Percentiles rank a stretch among this genome's conserved stretches.
These are phyloP conservation scores for Erythrobasidium hasegawianum DNA, from an alignment of 1,284 basidiomycete species.

Conservation along the genomic window DNA sequence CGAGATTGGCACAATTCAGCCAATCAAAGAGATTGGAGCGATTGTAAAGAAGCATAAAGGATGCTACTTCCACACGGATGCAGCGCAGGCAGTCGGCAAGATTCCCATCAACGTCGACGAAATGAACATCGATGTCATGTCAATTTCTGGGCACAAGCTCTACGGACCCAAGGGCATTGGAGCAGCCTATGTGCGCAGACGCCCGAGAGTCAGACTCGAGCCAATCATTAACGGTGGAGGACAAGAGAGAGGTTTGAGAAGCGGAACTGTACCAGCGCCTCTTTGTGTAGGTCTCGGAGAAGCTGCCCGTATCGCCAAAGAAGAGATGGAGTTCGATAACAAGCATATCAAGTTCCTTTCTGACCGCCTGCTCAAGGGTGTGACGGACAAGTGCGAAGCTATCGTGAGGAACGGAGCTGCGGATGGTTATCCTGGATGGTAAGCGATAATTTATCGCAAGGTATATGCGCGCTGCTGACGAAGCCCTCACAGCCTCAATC, in stretches of 20 bases:
- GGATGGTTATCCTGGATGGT: constrained; percentile 55
- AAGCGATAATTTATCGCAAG: no score
- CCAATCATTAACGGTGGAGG: constrained; percentile 95
- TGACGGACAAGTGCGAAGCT: constrained; percentile 78
- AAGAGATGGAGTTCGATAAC: constrained; percentile 90
- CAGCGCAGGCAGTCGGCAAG: constrained; percentile 70
- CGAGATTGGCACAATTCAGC: constrained; percentile 98
- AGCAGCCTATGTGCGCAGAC: constrained; percentile 85
- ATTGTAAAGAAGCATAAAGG: constrained; percentile 75
- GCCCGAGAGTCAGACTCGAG: constrained; percentile 90
- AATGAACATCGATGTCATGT: constrained; percentile 92
- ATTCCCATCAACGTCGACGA: constrained; percentile 89
- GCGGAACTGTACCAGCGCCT: constrained; percentile 87
- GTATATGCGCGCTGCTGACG: background rate
- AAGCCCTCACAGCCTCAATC: constrained; percentile 60
- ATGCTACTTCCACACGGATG: constrained; percentile 95
- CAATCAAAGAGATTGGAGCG: constrained; percentile 88
- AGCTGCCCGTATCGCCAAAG: constrained; percentile 83
- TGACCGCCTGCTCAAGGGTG: constrained; percentile 73
- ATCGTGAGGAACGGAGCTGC: constrained; percentile 91
- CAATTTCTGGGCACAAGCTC: constrained; percentile 94
- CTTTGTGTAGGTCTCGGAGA: constrained; percentile 92
- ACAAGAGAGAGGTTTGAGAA: constrained; percentile 91
- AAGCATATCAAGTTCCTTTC: constrained; percentile 71
- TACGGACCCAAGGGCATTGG: constrained; percentile 98